Percentiles rank a stretch among this genome's conserved stretches.
phyloP scores from a whole-genome alignment of 2,329 filamentous ascomycete species.

The Ramularia collo-cygni region DNA sequence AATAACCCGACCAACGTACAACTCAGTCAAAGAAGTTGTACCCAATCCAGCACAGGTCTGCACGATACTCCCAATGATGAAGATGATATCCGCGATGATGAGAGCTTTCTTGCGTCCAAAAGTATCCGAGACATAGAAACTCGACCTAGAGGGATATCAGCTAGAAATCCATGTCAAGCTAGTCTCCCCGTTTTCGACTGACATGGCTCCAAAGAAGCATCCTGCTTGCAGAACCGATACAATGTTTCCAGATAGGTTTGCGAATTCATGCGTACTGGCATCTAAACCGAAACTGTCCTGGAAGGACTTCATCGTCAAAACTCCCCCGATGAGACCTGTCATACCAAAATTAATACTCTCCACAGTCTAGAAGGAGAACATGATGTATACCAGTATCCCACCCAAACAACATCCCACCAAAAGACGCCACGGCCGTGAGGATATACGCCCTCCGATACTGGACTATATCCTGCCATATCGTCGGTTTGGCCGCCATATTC shows the following conservation, averaged over 20 bases:
- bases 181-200: too few relatives aligned
- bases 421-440: slow-evolving; percentile 37
- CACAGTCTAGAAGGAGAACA: slow-evolving; percentile 14
- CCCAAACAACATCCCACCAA: slow-evolving; percentile 33
- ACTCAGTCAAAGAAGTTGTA: slow-evolving; percentile 29
- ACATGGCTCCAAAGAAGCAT: slow-evolving; percentile 40
- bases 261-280: slow-evolving; percentile 27
- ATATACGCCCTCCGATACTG: slow-evolving; percentile 35
- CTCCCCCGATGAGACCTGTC: slow-evolving; percentile 30
- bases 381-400: slow-evolving; percentile 3
- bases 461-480: slow-evolving; percentile 35
- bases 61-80: slow-evolving; percentile 36
- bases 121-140: slow-evolving; percentile 37
- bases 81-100: slow-evolving; percentile 38
- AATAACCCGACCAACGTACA: slow-evolving; percentile 39
- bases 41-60: slow-evolving; percentile 34
- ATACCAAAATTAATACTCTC: slow-evolving; percentile 1
- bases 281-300: slow-evolving; percentile 37
- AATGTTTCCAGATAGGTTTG: slow-evolving; percentile 38
- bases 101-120: slow-evolving; percentile 37
- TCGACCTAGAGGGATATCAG: too few relatives aligned
- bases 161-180: too few relatives aligned
- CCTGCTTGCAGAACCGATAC: slow-evolving; percentile 40
- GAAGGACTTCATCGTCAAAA: slow-evolving; percentile 39
- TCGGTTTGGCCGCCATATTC: slow-evolving; percentile 17